These are phyloP conservation scores for Monosporozyma unispora DNA, from an alignment of 805 yeast genomes.

Conservation along the genomic window DNA sequence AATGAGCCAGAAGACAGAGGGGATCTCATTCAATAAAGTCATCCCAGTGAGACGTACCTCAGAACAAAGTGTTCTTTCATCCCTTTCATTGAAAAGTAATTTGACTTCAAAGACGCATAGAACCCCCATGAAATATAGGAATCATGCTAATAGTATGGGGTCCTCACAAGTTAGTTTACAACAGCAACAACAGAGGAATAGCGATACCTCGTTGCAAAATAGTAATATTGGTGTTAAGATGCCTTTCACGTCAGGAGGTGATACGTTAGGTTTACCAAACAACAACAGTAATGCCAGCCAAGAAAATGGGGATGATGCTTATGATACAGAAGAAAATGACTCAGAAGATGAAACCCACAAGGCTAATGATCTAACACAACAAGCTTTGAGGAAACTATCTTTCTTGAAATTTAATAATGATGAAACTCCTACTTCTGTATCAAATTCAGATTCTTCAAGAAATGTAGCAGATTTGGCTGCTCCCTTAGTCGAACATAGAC, in stretches of 20 bases:
- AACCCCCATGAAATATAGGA: background rate
- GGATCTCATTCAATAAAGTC: constrained; percentile 33
- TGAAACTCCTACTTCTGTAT: background rate
- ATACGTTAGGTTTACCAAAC: background rate
- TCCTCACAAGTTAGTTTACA: background rate
- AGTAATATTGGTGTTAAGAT: constrained; percentile 22
- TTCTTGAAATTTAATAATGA: constrained; percentile 13
- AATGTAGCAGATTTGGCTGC: too few species aligned
- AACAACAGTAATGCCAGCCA: background rate
- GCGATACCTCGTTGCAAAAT: background rate
- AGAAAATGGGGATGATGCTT: background rate
- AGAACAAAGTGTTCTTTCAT: constrained; percentile 38
- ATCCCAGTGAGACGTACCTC: constrained; percentile 37
- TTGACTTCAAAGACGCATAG: background rate
- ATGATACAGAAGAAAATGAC: background rate
- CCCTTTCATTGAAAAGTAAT: constrained; percentile 52
- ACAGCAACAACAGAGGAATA: background rate
- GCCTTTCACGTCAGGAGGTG: constrained; percentile 26
- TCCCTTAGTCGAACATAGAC: too few species aligned
- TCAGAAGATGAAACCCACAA: background rate
- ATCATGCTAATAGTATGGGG: constrained; percentile 40
- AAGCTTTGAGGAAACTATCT: constrained; percentile 33
- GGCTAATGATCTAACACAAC: constrained; percentile 32
- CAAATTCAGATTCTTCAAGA: background rate
- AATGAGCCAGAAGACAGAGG: background rate